A percentile compares a stretch with the other conserved stretches of the same genome.
Evolutionary conservation across 345 rosid species (phyloP).

Genomic region (Gossypium anomalum): DNA sequence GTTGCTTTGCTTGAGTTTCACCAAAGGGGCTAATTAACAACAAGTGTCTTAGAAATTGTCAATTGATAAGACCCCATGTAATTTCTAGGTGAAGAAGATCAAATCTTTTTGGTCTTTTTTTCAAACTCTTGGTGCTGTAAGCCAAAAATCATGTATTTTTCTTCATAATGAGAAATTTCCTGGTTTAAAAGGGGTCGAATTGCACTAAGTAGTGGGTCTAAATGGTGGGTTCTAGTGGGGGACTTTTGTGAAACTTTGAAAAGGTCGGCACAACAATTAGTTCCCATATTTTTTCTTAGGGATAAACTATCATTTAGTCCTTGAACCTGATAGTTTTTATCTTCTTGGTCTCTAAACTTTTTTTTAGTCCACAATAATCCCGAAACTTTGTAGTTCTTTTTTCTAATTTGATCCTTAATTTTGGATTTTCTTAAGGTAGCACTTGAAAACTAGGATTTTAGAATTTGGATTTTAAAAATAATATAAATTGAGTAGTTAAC

Average conservation of each 20-base stretch:
- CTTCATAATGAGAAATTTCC: background rate
- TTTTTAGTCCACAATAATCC: background rate
- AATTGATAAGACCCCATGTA: background rate
- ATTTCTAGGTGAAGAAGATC: background rate
- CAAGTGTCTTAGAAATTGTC: background rate
- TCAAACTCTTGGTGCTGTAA: background rate
- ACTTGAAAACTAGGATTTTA: too few relatives aligned
- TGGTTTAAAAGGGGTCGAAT: background rate
- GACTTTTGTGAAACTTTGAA: background rate
- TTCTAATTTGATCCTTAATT: too few relatives aligned
- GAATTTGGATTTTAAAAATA: too few relatives aligned
- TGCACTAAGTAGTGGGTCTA: slow-evolving; percentile 11
- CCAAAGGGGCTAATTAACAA: background rate
- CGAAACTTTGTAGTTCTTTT: too few relatives aligned
- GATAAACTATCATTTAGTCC: too few relatives aligned
- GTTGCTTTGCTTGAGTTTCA: background rate
- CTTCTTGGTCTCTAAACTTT: too few relatives aligned
- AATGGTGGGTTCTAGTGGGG: slow-evolving; percentile 1
- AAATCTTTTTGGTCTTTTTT: background rate
- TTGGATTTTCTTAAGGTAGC: too few relatives aligned
- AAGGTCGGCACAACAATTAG: background rate
- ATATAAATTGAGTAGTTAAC: too few relatives aligned
- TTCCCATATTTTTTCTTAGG: background rate
- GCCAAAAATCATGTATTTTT: background rate
- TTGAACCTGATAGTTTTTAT: too few relatives aligned